A percentile compares a stretch with the other conserved stretches of the same genome.
phyloP scores from a whole-genome alignment of 1,139 yeast genomes.

The Debaryomyces sp. region DNA sequence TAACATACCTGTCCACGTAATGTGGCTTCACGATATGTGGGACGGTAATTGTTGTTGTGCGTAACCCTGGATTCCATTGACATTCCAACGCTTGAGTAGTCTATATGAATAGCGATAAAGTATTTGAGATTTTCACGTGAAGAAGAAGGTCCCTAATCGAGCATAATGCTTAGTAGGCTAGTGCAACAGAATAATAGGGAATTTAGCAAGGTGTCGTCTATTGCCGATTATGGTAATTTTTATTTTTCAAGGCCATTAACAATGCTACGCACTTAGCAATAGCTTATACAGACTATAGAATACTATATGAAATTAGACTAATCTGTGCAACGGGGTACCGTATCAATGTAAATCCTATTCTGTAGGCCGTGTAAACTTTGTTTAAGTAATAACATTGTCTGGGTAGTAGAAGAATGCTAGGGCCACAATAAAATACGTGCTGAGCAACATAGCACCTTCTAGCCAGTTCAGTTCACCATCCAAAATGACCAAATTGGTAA shows the following conservation, averaged over 20 bases:
- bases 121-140: not conserved
- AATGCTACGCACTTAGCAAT: not conserved
- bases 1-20: not conserved
- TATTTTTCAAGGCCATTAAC: not conserved
- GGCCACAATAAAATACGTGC: constrained; percentile 84
- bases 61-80: not conserved
- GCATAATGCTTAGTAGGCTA: not conserved
- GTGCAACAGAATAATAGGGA: not conserved
- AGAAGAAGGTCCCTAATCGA: not conserved
- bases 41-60: not conserved
- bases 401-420: constrained; percentile 87
- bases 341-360: not conserved
- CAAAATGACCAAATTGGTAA: constrained; percentile 80
- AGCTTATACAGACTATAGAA: not conserved
- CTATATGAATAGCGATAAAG: not conserved
- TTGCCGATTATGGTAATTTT: constrained; percentile 1
- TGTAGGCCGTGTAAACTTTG: not conserved
- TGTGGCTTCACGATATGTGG: not conserved
- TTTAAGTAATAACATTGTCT: constrained; percentile 31
- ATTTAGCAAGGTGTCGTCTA: not conserved
- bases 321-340: not conserved
- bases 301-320: not conserved
- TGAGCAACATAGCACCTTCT: constrained; percentile 89
- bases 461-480: constrained; percentile 98
- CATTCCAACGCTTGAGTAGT: not conserved